Evolutionary conservation across 805 yeast genomes (phyloP).

Genomic region (Kuraishia borneana): DNA sequence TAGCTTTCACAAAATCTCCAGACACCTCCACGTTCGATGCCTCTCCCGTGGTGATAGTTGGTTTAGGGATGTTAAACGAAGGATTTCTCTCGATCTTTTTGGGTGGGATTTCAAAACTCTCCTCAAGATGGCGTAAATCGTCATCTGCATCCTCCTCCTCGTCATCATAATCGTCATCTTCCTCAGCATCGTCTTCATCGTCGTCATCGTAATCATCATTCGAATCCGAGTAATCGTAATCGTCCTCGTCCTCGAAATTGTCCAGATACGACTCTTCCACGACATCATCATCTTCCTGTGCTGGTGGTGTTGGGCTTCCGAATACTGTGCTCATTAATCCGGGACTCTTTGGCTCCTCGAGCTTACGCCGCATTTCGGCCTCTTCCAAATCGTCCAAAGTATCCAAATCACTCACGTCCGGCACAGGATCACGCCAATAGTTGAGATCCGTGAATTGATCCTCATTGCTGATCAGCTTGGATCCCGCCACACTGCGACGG

Average conservation of each 20-base stretch:
- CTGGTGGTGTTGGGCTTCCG: background rate
- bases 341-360: background rate
- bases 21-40: background rate
- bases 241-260: background rate
- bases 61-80: too few relatives aligned
- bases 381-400: background rate
- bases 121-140: background rate
- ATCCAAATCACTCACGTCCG: constrained; percentile 9
- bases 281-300: background rate
- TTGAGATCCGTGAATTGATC: constrained; percentile 77
- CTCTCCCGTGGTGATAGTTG: too few relatives aligned
- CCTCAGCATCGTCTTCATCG: constrained; percentile 3
- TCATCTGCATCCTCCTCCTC: constrained; percentile 1
- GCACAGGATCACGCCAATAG: constrained; percentile 84
- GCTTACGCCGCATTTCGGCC: background rate
- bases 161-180: constrained; percentile 1
- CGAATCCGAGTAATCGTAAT: constrained; percentile 2
- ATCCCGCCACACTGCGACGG: constrained; percentile 7
- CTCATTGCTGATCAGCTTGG: constrained; percentile 24
- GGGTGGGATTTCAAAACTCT: too few relatives aligned
- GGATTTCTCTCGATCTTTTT: too few relatives aligned
- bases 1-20: background rate
- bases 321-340: background rate
- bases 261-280: constrained; percentile 1
- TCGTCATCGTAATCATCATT: constrained; percentile 2